Evolutionary conservation across 306 rosid species (phyloP).

Genomic region (Calophaca sinica): DNA sequence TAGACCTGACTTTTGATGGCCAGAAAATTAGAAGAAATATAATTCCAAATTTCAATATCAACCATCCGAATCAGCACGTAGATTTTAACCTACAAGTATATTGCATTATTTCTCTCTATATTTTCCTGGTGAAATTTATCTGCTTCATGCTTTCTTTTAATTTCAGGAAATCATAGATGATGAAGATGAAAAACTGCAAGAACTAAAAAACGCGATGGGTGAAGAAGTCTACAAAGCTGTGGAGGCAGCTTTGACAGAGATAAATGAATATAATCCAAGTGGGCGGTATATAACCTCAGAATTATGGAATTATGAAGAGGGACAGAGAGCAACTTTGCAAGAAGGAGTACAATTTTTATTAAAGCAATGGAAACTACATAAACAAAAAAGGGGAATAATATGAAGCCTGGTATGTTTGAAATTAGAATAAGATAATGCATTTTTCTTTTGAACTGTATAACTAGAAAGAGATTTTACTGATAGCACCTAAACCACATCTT

Average conservation of each 20-base stretch:
- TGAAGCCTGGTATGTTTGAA: slow-evolving; percentile 43
- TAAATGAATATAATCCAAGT: slow-evolving; percentile 68
- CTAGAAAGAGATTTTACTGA: neutral
- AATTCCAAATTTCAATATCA: slow-evolving; percentile 1
- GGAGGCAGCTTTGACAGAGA: slow-evolving; percentile 59
- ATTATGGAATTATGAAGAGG: slow-evolving; percentile 61
- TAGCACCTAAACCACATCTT: neutral
- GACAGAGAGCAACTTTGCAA: slow-evolving; percentile 55
- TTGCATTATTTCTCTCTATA: slow-evolving; percentile 27
- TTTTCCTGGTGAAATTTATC: slow-evolving; percentile 37
- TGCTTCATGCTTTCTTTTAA: slow-evolving; percentile 37
- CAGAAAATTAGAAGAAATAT: slow-evolving; percentile 31
- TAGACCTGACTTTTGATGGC: slow-evolving; percentile 1
- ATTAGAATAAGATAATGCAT: neutral
- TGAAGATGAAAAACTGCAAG: slow-evolving; percentile 60
- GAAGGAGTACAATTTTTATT: slow-evolving; percentile 57
- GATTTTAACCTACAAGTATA: slow-evolving; percentile 13
- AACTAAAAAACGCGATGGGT: slow-evolving; percentile 55
- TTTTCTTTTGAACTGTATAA: slow-evolving; percentile 20
- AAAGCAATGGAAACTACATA: slow-evolving; percentile 51
- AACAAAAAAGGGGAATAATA: slow-evolving; percentile 41
- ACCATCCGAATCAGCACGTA: neutral
- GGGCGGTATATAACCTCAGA: slow-evolving; percentile 62
- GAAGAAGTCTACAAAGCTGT: slow-evolving; percentile 56
- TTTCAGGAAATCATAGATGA: slow-evolving; percentile 65